These are phyloP conservation scores for Phaeolepiota aurea DNA, from an alignment of 768 basidiomycete genomes.

Conservation along the genomic window DNA sequence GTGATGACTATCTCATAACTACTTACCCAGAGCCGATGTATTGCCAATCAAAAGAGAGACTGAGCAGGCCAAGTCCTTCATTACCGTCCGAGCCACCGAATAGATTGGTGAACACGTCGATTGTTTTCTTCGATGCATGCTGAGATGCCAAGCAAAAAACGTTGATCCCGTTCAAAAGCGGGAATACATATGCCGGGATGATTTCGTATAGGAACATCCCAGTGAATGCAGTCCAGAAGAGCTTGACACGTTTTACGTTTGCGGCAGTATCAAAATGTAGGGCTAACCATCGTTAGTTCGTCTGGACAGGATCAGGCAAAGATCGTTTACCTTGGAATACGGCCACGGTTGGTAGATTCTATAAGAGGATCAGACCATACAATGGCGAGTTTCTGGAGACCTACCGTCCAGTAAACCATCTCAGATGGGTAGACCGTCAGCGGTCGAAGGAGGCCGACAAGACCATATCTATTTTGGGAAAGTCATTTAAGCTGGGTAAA, in stretches of 20 bases:
- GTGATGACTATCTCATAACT: too few relatives aligned
- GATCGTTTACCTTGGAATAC: constrained; percentile 41
- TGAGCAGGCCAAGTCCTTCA: constrained; percentile 56
- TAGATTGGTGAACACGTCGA: constrained; percentile 47
- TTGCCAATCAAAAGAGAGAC: constrained; percentile 63
- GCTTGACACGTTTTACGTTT: constrained; percentile 39
- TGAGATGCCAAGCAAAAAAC: constrained; percentile 55
- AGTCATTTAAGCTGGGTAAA: too few relatives aligned
- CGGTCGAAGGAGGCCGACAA: constrained; percentile 51
- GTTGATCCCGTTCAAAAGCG: constrained; percentile 51
- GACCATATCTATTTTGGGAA: constrained; percentile 49
- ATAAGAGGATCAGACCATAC: background rate
- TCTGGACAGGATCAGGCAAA: background rate
- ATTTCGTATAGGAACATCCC: constrained; percentile 47
- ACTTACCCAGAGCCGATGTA: constrained; percentile 42
- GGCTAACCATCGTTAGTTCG: constrained; percentile 18
- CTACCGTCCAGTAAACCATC: constrained; percentile 53
- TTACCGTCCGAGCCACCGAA: constrained; percentile 64
- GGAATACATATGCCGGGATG: constrained; percentile 53
- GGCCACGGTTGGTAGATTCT: constrained; percentile 52
- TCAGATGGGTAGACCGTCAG: constrained; percentile 55
- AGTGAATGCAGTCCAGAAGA: constrained; percentile 43
- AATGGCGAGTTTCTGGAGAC: constrained; percentile 9
- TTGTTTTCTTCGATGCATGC: constrained; percentile 29
- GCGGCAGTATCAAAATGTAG: constrained; percentile 37